Conservation (phyloP, 169 alveolate species). For the Fabrea salina region DNA sequence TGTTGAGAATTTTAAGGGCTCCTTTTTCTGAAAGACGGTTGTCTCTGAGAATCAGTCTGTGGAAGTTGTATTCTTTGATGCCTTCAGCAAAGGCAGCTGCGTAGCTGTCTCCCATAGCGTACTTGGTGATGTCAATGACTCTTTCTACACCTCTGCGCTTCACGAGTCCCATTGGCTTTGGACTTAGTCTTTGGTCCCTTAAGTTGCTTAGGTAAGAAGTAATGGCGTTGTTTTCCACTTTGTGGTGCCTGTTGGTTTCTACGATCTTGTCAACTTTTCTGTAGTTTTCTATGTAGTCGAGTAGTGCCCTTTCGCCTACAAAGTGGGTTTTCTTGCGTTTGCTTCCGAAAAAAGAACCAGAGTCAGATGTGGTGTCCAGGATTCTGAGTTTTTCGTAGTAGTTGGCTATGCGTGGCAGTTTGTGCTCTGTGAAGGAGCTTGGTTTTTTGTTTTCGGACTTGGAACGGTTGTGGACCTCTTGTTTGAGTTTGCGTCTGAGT, state of each 20-base stretch:
- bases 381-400: background rate
- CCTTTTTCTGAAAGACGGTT: slow-evolving; percentile 28
- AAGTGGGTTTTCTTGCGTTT: background rate
- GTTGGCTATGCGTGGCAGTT: background rate
- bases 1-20: background rate
- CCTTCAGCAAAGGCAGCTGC: slow-evolving; percentile 34
- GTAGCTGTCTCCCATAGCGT: slow-evolving; percentile 27
- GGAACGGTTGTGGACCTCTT: no score
- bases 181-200: background rate
- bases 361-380: background rate
- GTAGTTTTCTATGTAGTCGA: background rate
- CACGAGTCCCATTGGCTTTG: slow-evolving; percentile 25
- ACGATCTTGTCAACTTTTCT: background rate
- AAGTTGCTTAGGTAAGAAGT: background rate
- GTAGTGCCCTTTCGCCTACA: slow-evolving; percentile 12
- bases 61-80: background rate
- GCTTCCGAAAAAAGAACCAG: background rate
- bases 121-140: background rate
- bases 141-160: background rate
- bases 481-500: no score
- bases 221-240: background rate
- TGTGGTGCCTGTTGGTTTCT: background rate
- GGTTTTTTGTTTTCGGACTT: no score
- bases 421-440: no score
- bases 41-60: background rate